phyloP scores from a whole-genome alignment of 257 asterid genomes.

The Henckelia pumila region DNA sequence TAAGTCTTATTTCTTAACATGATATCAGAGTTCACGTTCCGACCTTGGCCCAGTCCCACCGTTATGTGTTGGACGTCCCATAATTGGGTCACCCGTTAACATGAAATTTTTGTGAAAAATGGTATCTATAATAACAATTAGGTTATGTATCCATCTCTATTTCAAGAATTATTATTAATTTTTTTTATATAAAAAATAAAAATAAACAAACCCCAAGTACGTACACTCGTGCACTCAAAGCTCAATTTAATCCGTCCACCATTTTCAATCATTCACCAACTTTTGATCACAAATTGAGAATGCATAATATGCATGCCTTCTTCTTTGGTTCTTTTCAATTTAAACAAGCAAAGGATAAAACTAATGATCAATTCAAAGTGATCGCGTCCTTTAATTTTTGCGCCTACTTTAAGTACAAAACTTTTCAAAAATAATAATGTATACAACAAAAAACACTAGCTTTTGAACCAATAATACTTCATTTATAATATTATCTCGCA shows the following conservation, averaged over 20 bases:
- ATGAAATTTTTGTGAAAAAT: too few species aligned
- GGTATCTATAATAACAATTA: too few species aligned
- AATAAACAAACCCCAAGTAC: constrained; percentile 19
- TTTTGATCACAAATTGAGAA: not conserved
- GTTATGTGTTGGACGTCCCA: too few species aligned
- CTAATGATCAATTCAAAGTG: not conserved
- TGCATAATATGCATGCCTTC: too few species aligned
- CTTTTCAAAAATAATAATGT: constrained; percentile 11
- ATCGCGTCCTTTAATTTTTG: not conserved
- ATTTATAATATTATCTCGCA: constrained; percentile 11
- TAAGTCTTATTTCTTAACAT: too few species aligned
- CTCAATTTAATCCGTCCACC: not conserved
- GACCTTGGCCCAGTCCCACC: too few species aligned
- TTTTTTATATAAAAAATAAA: too few species aligned
- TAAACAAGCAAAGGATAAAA: constrained; percentile 5
- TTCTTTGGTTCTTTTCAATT: constrained; percentile 23
- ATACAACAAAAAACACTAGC: not conserved
- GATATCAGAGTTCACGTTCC: too few species aligned
- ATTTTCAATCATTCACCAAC: constrained; percentile 8
- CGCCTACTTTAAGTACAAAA: not conserved
- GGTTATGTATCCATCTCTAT: too few species aligned
- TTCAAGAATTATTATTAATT: too few species aligned
- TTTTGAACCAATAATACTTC: constrained; percentile 1
- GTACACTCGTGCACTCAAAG: not conserved
- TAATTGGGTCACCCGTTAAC: too few species aligned